These are phyloP conservation scores for Nicotiana otophora DNA, from an alignment of 257 asterid species.

Conservation along the genomic window DNA sequence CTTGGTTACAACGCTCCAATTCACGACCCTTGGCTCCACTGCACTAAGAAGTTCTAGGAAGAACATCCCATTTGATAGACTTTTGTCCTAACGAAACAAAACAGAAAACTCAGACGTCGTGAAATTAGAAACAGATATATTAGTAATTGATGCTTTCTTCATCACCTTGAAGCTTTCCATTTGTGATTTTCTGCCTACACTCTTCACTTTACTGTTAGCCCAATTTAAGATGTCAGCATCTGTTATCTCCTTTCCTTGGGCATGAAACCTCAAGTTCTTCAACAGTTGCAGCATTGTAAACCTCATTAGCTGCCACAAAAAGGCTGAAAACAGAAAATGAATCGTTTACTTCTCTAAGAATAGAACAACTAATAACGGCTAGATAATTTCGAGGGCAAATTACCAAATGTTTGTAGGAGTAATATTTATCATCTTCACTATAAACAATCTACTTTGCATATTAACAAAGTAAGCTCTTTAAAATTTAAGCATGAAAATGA, in stretches of 20 bases:
- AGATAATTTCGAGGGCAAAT: not conserved
- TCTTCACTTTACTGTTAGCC: slow-evolving; percentile 72
- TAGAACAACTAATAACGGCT: not conserved
- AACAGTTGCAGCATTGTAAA: slow-evolving; percentile 79
- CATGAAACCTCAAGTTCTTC: slow-evolving; percentile 62
- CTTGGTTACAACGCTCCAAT: slow-evolving; percentile 85
- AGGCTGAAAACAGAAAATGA: slow-evolving; percentile 38
- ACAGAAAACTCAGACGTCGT: not conserved
- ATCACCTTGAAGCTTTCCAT: slow-evolving; percentile 90
- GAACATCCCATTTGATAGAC: slow-evolving; percentile 63
- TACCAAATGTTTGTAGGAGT: not conserved
- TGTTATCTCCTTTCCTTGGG: slow-evolving; percentile 72
- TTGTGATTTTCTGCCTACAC: slow-evolving; percentile 46
- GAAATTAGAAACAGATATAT: not conserved
- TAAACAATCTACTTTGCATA: not conserved
- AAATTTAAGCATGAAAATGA: not conserved
- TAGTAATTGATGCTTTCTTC: not conserved
- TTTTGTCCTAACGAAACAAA: slow-evolving; percentile 47
- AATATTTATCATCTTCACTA: not conserved
- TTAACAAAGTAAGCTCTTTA: not conserved
- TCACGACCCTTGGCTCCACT: slow-evolving; percentile 90
- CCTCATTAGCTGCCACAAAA: slow-evolving; percentile 94
- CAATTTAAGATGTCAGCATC: slow-evolving; percentile 63
- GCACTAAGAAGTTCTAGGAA: slow-evolving; percentile 73
- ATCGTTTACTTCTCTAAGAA: not conserved